Evolutionary conservation across 805 yeast species (phyloP).

Genomic region (Starmerella lactis-condensi): DNA sequence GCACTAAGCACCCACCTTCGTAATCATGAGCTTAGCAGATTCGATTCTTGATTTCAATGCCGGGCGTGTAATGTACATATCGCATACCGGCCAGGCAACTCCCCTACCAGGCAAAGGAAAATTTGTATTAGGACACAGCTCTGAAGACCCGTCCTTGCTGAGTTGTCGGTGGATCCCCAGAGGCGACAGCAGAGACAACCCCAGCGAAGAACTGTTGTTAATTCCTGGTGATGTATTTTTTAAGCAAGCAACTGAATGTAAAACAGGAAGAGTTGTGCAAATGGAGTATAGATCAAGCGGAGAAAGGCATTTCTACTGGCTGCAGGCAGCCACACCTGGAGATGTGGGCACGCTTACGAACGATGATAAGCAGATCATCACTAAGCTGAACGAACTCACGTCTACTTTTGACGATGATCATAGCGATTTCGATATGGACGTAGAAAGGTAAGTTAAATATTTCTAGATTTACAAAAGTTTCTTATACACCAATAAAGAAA

Average conservation of each 20-base stretch:
- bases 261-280: constrained; percentile 59
- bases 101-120: constrained; percentile 57
- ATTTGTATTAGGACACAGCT: constrained; percentile 39
- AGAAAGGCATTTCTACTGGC: constrained; percentile 42
- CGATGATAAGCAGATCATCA: constrained; percentile 35
- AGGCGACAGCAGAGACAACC: constrained; percentile 22
- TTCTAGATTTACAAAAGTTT: too few relatives aligned
- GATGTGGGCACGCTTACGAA: constrained; percentile 37
- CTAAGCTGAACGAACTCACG: constrained; percentile 29
- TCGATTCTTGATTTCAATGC: constrained; percentile 42
- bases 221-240: constrained; percentile 77
- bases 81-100: constrained; percentile 40
- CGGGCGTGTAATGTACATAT: constrained; percentile 50
- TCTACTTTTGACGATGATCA: too few relatives aligned
- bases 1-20: too few relatives aligned
- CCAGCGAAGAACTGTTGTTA: constrained; percentile 36
- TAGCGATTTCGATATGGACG: too few relatives aligned
- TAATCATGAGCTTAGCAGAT: too few relatives aligned
- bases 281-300: constrained; percentile 47
- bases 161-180: constrained; percentile 61
- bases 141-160: constrained; percentile 54
- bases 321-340: constrained; percentile 56
- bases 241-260: constrained; percentile 49
- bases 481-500: too few relatives aligned
- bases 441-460: too few relatives aligned